Percentiles rank a stretch among this genome's conserved stretches.
Conservation (phyloP, 2,329 filamentous ascomycete species). For the Anisogramma anomala region DNA sequence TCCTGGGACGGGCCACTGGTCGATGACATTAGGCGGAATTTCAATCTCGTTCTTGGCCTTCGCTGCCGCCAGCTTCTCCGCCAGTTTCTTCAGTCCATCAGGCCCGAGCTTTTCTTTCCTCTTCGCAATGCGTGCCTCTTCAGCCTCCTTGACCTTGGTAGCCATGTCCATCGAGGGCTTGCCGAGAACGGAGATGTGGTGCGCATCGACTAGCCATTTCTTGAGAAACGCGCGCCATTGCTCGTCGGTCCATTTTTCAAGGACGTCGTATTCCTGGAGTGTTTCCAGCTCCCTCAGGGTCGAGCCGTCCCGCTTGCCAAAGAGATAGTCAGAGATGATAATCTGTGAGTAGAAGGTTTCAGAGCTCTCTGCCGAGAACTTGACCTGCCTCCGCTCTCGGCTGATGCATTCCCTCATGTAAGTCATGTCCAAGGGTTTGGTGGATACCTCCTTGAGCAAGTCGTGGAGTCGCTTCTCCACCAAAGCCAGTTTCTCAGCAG, state of each 20-base stretch:
- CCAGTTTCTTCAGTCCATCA: conserved; percentile 67
- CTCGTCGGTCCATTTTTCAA: conserved; percentile 70
- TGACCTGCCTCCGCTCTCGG: conserved; percentile 68
- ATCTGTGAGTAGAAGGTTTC: conserved; percentile 72
- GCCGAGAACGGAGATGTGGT: conserved; percentile 79
- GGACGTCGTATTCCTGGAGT: conserved; percentile 49
- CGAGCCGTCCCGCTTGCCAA: conserved; percentile 73
- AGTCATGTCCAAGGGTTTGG: conserved; percentile 72
- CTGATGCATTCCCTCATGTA: conserved; percentile 84
- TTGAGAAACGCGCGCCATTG: conserved; percentile 75
- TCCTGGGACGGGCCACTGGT: conserved; percentile 68
- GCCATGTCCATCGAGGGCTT: conserved; percentile 73
- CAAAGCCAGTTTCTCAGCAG: conserved; percentile 69
- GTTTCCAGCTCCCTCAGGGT: conserved; percentile 51
- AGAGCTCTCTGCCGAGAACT: conserved; percentile 71
- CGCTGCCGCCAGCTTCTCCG: conserved; percentile 65
- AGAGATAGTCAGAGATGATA: conserved; percentile 86
- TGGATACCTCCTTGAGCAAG: conserved; percentile 68
- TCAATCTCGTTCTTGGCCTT: conserved; percentile 81
- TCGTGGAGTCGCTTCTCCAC: conserved; percentile 81
- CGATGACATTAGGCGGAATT: conserved; percentile 72
- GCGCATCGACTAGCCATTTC: conserved; percentile 74
- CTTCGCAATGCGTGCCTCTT: conserved; percentile 65
- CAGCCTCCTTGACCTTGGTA: conserved; percentile 68
- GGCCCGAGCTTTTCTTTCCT: conserved; percentile 69